Percentiles rank a stretch among this genome's conserved stretches.
phyloP scores from a whole-genome alignment of 495 filamentous ascomycete genomes.

The Annulohypoxylon nitens region DNA sequence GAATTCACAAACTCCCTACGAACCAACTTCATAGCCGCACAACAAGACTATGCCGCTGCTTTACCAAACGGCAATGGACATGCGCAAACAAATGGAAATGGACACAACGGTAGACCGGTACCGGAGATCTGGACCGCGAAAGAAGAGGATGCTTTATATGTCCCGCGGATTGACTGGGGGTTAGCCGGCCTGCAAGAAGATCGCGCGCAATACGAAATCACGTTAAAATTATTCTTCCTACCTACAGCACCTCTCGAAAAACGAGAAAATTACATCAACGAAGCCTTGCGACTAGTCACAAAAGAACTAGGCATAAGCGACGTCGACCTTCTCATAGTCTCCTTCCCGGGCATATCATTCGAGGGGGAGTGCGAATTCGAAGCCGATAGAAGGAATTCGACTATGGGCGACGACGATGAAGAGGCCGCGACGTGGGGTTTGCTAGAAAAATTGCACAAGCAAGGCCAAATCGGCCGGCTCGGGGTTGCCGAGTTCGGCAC shows the following conservation, averaged over 20 bases:
- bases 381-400: conserved; percentile 72
- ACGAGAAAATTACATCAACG: conserved; percentile 74
- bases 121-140: conserved; percentile 73
- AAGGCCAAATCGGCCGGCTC: conserved; percentile 77
- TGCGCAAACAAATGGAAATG: conserved; percentile 24
- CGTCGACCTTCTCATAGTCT: conserved; percentile 91
- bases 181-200: conserved; percentile 80
- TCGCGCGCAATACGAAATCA: conserved; percentile 87
- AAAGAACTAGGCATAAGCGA: conserved; percentile 79
- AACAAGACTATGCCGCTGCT: conserved; percentile 67
- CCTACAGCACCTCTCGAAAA: conserved; percentile 72
- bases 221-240: conserved; percentile 92
- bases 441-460: conserved; percentile 79
- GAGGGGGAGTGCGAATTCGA: conserved; percentile 91
- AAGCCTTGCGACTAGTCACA: conserved; percentile 83
- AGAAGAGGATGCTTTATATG: conserved; percentile 72
- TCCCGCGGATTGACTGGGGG: conserved; percentile 82
- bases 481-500: conserved; percentile 93
- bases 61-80: conserved; percentile 45
- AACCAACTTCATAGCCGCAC: conserved; percentile 79
- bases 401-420: conserved; percentile 74
- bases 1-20: conserved; percentile 89
- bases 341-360: conserved; percentile 93
- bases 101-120: conserved; percentile 48
- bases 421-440: conserved; percentile 73